Evolutionary conservation across 2,329 filamentous ascomycete genomes (phyloP).

Genomic region (Hypoxylon sp.): DNA sequence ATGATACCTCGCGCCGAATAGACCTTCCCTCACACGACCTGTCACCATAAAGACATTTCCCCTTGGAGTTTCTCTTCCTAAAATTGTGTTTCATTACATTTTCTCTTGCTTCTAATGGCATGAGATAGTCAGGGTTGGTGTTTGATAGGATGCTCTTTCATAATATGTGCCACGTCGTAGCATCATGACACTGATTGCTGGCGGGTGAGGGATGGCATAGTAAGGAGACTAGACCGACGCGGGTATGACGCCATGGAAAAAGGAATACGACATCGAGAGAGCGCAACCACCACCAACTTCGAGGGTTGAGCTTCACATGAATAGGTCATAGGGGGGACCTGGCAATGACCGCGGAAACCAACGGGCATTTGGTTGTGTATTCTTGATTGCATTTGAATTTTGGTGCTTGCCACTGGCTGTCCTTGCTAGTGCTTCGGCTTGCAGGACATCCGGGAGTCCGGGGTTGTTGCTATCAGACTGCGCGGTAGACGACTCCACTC

Average conservation of each 20-base stretch:
- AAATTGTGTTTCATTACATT: conserved; percentile 49
- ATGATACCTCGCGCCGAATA: conserved; percentile 62
- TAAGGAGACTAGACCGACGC: conserved; percentile 16
- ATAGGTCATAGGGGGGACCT: conserved; percentile 21
- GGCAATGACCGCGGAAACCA: conserved; percentile 28
- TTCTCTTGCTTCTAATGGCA: conserved; percentile 39
- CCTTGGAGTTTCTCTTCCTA: conserved; percentile 41
- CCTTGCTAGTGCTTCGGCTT: conserved; percentile 28
- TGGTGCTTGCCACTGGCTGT: conserved; percentile 45
- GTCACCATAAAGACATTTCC: conserved; percentile 49
- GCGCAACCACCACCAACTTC: conserved; percentile 16
- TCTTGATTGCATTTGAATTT: conserved; percentile 48
- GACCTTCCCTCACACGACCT: conserved; percentile 53
- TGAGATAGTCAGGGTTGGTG: conserved; percentile 33
- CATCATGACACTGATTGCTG: conserved; percentile 15
- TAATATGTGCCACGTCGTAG: conserved; percentile 35
- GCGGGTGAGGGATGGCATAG: conserved; percentile 11
- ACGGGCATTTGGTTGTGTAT: conserved; percentile 45
- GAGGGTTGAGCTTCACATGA: conserved; percentile 17
- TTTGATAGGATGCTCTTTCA: conserved; percentile 37
- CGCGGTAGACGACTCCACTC: not conserved
- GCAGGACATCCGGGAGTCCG: conserved; percentile 1
- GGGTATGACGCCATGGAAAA: conserved; percentile 24
- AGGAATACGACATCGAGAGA: conserved; percentile 22
- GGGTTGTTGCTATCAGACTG: conserved; percentile 10